phyloP scores from a whole-genome alignment of 208 protist genomes.

The Wallacemonas sp. region DNA sequence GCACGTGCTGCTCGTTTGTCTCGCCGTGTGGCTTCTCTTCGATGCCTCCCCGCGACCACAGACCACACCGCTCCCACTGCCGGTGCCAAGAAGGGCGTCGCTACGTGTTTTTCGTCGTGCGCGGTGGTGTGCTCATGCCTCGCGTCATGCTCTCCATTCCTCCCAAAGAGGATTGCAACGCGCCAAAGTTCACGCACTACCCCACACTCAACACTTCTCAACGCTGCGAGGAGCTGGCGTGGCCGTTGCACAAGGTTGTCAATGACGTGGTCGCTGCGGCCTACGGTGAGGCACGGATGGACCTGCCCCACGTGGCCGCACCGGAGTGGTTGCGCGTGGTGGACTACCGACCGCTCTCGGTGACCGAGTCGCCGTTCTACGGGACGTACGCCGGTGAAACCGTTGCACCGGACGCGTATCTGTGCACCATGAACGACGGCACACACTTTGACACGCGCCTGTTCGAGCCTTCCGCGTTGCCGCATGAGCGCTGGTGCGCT shows the following conservation, averaged over 20 bases:
- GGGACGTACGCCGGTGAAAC: background rate
- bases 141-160: background rate
- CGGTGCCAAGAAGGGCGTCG: no score
- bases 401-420: background rate
- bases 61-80: no score
- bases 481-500: background rate
- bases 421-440: background rate
- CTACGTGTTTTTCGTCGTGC: background rate
- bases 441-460: background rate
- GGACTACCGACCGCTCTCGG: background rate
- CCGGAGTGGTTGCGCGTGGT: constrained; percentile 3
- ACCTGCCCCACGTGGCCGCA: background rate
- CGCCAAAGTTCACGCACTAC: background rate
- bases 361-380: background rate
- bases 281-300: background rate
- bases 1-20: no score
- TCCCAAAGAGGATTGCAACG: background rate
- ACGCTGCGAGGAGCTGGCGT: background rate
- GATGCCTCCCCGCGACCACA: no score
- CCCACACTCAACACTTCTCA: background rate
- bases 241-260: background rate
- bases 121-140: background rate
- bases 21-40: no score
- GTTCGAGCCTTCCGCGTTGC: background rate
- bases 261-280: background rate